Conservation (phyloP, 306 rosid genomes). For the Prunus mira region DNA sequence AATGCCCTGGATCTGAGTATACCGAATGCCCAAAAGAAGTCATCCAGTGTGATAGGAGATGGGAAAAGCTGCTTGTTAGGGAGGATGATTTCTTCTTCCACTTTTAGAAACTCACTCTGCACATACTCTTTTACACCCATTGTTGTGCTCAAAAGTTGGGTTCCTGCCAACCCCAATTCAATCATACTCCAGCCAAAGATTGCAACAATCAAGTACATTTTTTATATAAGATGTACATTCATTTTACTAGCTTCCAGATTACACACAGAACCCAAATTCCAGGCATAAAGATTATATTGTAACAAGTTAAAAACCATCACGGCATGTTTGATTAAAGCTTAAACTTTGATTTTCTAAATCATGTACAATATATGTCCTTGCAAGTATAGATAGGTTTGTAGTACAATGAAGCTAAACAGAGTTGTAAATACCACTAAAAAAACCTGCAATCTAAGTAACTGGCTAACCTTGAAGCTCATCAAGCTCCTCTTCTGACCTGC, state of each 20-base stretch:
- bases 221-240: not conserved
- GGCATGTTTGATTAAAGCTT: too few species aligned
- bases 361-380: not conserved
- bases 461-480: conserved; percentile 76
- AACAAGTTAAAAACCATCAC: too few species aligned
- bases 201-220: not conserved
- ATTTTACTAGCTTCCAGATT: not conserved
- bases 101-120: conserved; percentile 58
- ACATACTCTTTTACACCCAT: conserved; percentile 80
- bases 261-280: too few species aligned
- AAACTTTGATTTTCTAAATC: not conserved
- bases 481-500: conserved; percentile 99
- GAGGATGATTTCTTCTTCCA: conserved; percentile 73
- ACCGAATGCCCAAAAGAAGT: conserved; percentile 97
- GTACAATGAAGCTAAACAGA: too few species aligned
- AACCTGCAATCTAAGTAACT: too few species aligned
- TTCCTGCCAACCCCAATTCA: conserved; percentile 50
- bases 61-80: conserved; percentile 78
- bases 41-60: conserved; percentile 70
- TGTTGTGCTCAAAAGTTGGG: conserved; percentile 89
- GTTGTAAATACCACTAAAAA: too few species aligned
- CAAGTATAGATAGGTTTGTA: too few species aligned
- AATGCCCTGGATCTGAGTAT: conserved; percentile 95
- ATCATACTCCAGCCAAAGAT: conserved; percentile 16
- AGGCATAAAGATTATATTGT: too few species aligned